phyloP scores from a whole-genome alignment of 371 early-diverging fungal genomes.

The Synchytrium microbalum region DNA sequence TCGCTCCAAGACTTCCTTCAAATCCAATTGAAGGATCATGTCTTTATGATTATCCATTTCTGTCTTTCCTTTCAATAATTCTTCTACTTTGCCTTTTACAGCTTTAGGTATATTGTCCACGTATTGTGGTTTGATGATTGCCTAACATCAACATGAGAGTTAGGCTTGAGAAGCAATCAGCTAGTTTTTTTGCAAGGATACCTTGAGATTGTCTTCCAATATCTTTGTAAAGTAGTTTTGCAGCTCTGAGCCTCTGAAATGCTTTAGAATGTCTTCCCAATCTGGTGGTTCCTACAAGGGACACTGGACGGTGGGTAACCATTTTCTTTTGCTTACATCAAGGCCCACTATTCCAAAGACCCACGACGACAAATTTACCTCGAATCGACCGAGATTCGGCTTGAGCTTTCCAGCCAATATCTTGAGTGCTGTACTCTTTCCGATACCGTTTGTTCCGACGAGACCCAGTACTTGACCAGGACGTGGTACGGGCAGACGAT shows the following conservation, averaged over 20 bases:
- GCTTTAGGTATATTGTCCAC: constrained; percentile 93
- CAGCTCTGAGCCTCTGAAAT: constrained; percentile 98
- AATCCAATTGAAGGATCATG: constrained; percentile 63
- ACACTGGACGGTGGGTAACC: neutral
- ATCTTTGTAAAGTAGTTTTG: constrained; percentile 99
- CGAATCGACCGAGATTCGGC: constrained; percentile 94
- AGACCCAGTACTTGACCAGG: constrained; percentile 98
- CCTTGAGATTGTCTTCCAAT: constrained; percentile 89
- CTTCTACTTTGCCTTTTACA: constrained; percentile 75
- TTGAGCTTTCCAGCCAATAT: constrained; percentile 95
- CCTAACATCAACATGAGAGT: constrained; percentile 23
- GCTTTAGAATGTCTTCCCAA: constrained; percentile 93
- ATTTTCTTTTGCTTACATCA: neutral
- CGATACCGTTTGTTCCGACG: constrained; percentile 99
- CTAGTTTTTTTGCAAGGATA: constrained; percentile 1
- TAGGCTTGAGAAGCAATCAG: constrained; percentile 3
- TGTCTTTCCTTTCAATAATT: constrained; percentile 65
- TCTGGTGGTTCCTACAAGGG: constrained; percentile 68
- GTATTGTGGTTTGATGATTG: constrained; percentile 97
- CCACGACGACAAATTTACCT: constrained; percentile 23
- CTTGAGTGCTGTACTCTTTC: constrained; percentile 95
- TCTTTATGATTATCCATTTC: constrained; percentile 67
- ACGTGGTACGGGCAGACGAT: constrained; percentile 95
- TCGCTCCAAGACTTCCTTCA: constrained; percentile 82
- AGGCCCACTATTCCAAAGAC: neutral